Evolutionary conservation across 768 basidiomycete species (phyloP), one percentile per base, ranked within the genome.

Genomic region (Tricholoma flavovirens): DNA sequence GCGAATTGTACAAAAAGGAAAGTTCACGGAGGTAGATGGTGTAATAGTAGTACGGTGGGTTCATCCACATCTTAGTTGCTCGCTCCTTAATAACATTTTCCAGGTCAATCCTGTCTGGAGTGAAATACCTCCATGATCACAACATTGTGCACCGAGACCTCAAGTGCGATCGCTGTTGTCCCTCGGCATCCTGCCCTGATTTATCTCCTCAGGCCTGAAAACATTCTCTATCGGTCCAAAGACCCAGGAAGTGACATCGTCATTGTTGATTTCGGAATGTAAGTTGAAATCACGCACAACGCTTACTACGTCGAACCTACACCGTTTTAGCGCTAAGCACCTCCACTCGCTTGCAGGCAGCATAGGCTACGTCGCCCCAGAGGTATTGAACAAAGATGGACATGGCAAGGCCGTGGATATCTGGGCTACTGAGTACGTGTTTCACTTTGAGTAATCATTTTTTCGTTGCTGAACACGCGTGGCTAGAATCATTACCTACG

Each of bases 181-280:
- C 24, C 5, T 26, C 24, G 69, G 8, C 49, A 2, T 2, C 33
- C 22, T 33, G 10, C 26, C n/a, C n/a, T 40, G 2, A 40, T 40
- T 2, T 43, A 6, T 11, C 14, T 40, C 50, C 14, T 40, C 50
- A 92, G 89, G 69, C 97, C 97, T 0, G 97, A 99, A 71, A 98
- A n/a, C 67, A 95, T 99, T 57, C 77, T 99, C 3, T 98, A 93
- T 67, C 83, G 90, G 38, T 91, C 89, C 5, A 84, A 77, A 60
- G 87, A 83, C 2, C 67, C 77, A 10, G 77, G 88, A 14, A 91
- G 90, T n/a, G 88, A 88, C 60, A 80, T 98, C 50, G 95, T 99
- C 55, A 93, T 98, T 40, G 94, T 85, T 6, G 97, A 98, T 71
- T 99, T 99, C 66, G 97, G 97, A 61, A 98, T 99, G 91, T 93